phyloP scores from a whole-genome alignment of 2,329 filamentous ascomycete species.

The Exophiala spinifera region DNA sequence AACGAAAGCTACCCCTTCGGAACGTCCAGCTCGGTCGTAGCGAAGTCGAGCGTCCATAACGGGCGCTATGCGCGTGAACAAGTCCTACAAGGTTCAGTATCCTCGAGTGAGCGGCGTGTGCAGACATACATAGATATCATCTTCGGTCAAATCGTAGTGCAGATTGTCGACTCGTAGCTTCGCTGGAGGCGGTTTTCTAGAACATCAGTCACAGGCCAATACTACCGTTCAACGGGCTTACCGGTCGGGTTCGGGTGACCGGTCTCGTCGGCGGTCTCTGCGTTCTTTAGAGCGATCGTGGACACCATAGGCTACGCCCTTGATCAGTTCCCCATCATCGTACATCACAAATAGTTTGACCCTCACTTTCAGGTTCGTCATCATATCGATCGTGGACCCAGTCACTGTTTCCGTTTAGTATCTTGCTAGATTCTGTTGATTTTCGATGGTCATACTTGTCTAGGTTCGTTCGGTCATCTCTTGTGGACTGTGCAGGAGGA shows the following conservation, averaged over 20 bases:
- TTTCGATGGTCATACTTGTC: slow-evolving; percentile 39
- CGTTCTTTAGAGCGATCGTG: slow-evolving; percentile 18
- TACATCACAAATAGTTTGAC: neutral
- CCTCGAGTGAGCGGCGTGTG: neutral
- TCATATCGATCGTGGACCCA: slow-evolving; percentile 94
- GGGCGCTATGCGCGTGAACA: slow-evolving; percentile 75
- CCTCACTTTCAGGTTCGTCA: slow-evolving; percentile 58
- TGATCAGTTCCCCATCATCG: slow-evolving; percentile 8
- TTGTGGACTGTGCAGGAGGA: slow-evolving; percentile 43
- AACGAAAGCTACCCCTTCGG: slow-evolving; percentile 78
- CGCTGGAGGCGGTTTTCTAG: slow-evolving; percentile 56
- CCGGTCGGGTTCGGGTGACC: slow-evolving; percentile 39
- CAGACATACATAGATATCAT: slow-evolving; percentile 68
- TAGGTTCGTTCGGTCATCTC: slow-evolving; percentile 45
- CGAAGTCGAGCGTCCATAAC: slow-evolving; percentile 66
- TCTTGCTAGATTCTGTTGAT: slow-evolving; percentile 8
- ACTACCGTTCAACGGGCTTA: slow-evolving; percentile 30
- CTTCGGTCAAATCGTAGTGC: slow-evolving; percentile 85
- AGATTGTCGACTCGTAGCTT: slow-evolving; percentile 85
- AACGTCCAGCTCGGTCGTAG: slow-evolving; percentile 86
- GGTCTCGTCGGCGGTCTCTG: slow-evolving; percentile 30
- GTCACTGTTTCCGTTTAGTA: slow-evolving; percentile 57
- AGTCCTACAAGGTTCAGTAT: slow-evolving; percentile 54
- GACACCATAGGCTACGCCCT: slow-evolving; percentile 28
- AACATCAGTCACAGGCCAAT: slow-evolving; percentile 27